Conservation (phyloP, 768 basidiomycete species). For the Panaeolus cyanescens region DNA sequence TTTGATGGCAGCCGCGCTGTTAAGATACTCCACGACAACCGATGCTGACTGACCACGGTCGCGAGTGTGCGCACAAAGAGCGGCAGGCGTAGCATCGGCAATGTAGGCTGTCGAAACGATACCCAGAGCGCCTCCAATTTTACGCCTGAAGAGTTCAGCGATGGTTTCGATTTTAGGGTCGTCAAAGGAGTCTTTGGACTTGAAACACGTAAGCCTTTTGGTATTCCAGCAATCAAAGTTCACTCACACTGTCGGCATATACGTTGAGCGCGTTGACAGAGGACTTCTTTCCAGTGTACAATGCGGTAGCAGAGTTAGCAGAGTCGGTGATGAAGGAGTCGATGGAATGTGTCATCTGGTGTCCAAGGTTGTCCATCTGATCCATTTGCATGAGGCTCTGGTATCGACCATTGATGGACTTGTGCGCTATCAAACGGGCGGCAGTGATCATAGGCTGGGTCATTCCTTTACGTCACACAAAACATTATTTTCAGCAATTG, state of each 20-base stretch:
- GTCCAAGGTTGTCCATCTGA: conserved; percentile 45
- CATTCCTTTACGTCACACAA: conserved; percentile 33
- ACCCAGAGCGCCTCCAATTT: conserved; percentile 40
- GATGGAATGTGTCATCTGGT: conserved; percentile 50
- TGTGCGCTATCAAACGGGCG: conserved; percentile 45
- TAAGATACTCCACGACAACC: conserved; percentile 40
- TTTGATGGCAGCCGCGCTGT: conserved; percentile 32
- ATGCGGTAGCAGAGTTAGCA: conserved; percentile 47
- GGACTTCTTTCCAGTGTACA: conserved; percentile 47
- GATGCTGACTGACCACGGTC: conserved; percentile 33
- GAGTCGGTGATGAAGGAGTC: conserved; percentile 52
- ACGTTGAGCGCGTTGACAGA: conserved; percentile 43
- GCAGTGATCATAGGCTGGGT: conserved; percentile 51
- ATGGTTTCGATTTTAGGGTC: conserved; percentile 48
- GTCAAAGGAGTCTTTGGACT: conserved; percentile 42
- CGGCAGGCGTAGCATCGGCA: conserved; percentile 46
- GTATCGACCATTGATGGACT: conserved; percentile 47
- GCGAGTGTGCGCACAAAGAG: conserved; percentile 43
- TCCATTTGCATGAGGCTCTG: conserved; percentile 51
- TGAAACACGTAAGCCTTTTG: neutral
- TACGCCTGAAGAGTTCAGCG: conserved; percentile 43
- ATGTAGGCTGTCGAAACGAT: conserved; percentile 49
- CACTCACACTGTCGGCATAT: conserved; percentile 41
- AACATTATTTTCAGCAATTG: neutral
- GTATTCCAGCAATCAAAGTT: neutral